Percentiles rank a stretch among this genome's conserved stretches.
phyloP scores from a whole-genome alignment of 805 yeast species.

The Saturnispora mendoncae region DNA sequence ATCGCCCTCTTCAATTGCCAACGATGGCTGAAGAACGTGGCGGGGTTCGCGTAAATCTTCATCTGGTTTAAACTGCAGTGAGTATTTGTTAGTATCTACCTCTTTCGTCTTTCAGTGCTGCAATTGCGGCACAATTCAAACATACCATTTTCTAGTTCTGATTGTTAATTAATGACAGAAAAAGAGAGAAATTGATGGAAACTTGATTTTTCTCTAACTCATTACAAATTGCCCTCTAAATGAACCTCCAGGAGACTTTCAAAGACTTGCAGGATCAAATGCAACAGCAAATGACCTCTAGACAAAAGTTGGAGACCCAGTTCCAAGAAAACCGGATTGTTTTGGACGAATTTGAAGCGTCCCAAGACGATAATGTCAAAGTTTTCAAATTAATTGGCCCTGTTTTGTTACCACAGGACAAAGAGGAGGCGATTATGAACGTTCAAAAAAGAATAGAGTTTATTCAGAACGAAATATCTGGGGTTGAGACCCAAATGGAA shows the following conservation, averaged over 20 bases:
- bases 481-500: slow-evolving; percentile 66
- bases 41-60: not conserved
- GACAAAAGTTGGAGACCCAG: slow-evolving; percentile 89
- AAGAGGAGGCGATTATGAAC: slow-evolving; percentile 69
- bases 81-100: not conserved
- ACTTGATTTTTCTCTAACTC: not conserved
- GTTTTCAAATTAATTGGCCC: slow-evolving; percentile 90
- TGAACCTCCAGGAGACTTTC: slow-evolving; percentile 14
- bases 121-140: not conserved
- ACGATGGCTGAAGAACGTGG: not conserved
- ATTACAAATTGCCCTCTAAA: not conserved
- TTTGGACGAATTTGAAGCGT: slow-evolving; percentile 58
- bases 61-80: not conserved
- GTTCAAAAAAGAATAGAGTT: slow-evolving; percentile 87
- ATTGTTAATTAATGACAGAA: not conserved
- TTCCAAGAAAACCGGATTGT: slow-evolving; percentile 90
- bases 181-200: not conserved
- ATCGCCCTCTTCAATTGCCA: not conserved
- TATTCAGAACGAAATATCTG: slow-evolving; percentile 64
- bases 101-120: not conserved
- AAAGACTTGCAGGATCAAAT: slow-evolving; percentile 23
- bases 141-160: not conserved
- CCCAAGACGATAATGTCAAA: slow-evolving; percentile 57
- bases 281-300: slow-evolving; percentile 51
- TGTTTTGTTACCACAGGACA: slow-evolving; percentile 82